Evolutionary conservation across 768 basidiomycete genomes (phyloP).

Genomic region (Pleurotus tuoliensis): DNA sequence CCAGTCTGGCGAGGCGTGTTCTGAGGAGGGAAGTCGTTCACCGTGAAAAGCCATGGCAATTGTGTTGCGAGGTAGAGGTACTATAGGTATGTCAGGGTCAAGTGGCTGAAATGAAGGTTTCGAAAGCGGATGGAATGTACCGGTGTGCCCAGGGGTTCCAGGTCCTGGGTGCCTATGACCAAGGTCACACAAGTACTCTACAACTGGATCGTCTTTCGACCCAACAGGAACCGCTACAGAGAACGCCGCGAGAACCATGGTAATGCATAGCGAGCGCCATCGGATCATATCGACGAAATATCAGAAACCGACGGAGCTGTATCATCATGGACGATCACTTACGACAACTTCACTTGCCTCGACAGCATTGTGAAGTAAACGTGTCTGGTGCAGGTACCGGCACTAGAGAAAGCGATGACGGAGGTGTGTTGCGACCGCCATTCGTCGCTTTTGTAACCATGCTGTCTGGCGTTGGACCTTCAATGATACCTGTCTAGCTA

Average conservation of each 20-base stretch:
- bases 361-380: background rate
- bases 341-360: background rate
- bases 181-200: background rate
- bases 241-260: conserved; percentile 7
- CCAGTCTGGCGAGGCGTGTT: background rate
- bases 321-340: background rate
- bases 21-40: background rate
- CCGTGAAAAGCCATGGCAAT: background rate
- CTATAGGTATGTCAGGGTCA: conserved; percentile 12
- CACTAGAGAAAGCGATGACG: background rate
- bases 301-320: background rate
- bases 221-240: background rate
- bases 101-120: conserved; percentile 5
- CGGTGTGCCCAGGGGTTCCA: background rate
- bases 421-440: background rate
- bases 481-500: background rate
- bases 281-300: background rate
- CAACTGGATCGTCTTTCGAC: background rate
- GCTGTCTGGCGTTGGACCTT: background rate
- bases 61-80: background rate
- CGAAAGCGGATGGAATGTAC: background rate
- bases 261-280: conserved; percentile 2
- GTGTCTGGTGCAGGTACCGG: background rate
- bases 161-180: background rate
- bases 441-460: conserved; percentile 5